Evolutionary conservation across 176 grass and related monocot genomes (phyloP).

Genomic region (Oryza rufipogon): DNA sequence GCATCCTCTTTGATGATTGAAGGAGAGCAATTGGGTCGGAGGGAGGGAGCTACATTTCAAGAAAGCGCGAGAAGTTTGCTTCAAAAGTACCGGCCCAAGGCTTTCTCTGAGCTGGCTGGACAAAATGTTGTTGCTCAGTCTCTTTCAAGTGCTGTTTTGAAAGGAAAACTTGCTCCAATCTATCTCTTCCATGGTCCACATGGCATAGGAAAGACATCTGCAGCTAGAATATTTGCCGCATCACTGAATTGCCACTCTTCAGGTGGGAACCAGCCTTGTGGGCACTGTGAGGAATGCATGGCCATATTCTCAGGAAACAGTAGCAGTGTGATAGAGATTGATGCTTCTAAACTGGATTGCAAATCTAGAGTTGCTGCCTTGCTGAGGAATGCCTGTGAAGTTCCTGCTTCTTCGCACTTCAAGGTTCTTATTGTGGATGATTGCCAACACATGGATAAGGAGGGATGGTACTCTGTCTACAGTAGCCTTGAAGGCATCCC

Average conservation of each 20-base stretch:
- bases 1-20: constrained; percentile 21
- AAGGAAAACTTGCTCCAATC: constrained; percentile 61
- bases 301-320: constrained; percentile 65
- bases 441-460: constrained; percentile 76
- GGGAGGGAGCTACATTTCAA: constrained; percentile 42
- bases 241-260: constrained; percentile 72
- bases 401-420: constrained; percentile 60
- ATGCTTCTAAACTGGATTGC: constrained; percentile 80
- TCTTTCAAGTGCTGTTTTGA: constrained; percentile 57
- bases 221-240: constrained; percentile 70
- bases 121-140: constrained; percentile 68
- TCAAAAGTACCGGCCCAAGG: constrained; percentile 75
- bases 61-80: constrained; percentile 61
- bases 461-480: constrained; percentile 73
- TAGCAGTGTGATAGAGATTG: constrained; percentile 62
- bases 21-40: constrained; percentile 42
- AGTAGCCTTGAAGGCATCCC: constrained; percentile 73
- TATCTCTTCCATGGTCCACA: constrained; percentile 86
- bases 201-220: constrained; percentile 77
- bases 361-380: constrained; percentile 59
- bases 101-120: constrained; percentile 70
- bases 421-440: constrained; percentile 86
- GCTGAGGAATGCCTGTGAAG: constrained; percentile 61
- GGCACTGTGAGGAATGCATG: constrained; percentile 66
- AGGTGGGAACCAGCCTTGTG: constrained; percentile 61